Evolutionary conservation across 805 yeast genomes (phyloP).

Genomic region (Yamadazyma takamatsuzukensis): DNA sequence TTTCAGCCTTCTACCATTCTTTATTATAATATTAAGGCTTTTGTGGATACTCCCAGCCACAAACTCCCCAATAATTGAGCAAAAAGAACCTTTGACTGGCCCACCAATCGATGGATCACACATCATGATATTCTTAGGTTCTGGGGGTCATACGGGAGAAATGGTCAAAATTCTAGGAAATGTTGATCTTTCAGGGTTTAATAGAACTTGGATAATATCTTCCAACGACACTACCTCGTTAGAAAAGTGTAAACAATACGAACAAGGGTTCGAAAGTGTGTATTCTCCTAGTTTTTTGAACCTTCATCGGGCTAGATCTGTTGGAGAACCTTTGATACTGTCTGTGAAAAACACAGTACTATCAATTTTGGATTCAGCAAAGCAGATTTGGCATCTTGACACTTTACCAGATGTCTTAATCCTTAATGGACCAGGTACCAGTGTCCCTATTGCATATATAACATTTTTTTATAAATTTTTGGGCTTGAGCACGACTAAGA

Average conservation of each 20-base stretch:
- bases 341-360: constrained; percentile 44
- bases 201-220: constrained; percentile 41
- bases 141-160: constrained; percentile 97
- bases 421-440: constrained; percentile 80
- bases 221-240: constrained; percentile 52
- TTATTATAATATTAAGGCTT: constrained; percentile 19
- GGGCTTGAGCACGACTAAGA: constrained; percentile 47
- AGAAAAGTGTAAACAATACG: constrained; percentile 34
- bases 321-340: constrained; percentile 50
- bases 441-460: constrained; percentile 63
- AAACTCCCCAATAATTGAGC: constrained; percentile 4
- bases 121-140: constrained; percentile 72
- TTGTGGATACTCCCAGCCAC: constrained; percentile 21
- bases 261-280: constrained; percentile 17
- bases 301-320: constrained; percentile 56
- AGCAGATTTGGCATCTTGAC: constrained; percentile 22
- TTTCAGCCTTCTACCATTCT: constrained; percentile 15
- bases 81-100: neutral
- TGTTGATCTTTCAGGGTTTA: constrained; percentile 24
- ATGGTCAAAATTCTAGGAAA: constrained; percentile 67
- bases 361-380: constrained; percentile 30
- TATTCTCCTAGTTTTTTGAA: constrained; percentile 20
- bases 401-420: constrained; percentile 43
- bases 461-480: constrained; percentile 48
- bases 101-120: constrained; percentile 15